Base-by-base conservation (phyloP, 768 basidiomycete species). In the Russula ochroleuca region DNA sequence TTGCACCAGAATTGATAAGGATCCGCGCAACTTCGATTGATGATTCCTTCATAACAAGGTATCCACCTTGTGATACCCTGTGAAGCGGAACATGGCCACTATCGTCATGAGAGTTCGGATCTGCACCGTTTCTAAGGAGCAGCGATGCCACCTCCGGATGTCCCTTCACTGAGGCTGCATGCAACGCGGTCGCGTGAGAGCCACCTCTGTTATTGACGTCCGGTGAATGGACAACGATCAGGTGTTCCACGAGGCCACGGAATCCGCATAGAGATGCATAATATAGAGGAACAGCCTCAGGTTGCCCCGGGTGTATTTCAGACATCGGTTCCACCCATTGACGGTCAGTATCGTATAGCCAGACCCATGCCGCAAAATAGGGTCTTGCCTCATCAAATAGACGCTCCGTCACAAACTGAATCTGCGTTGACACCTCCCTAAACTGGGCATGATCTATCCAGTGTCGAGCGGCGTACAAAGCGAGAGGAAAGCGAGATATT, bases 201-300 rank as follows among this genome's bases (percentile, higher is more conserved):
- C 62, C 57, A 1, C 57, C 57, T 7, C 10, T 31, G 10, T 28
- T n/a, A 9, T 59, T 40, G 4, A 63, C 43, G 17, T 63, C 51
- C 7, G 14, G 6, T 2, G 57, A 14, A 41, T 17, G n/a, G 6
- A 15, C 17, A 14, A 19, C 17, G 17, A 53, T 8, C 8, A 63
- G 33, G 28, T 47, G 25, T 2, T 63, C 45, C 14, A 3, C 57
- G 15, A 63, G 50, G 35, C 2, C 14, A 38, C 15, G n/a, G 8
- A 63, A 48, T 7, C 62, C 57, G 37, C 62, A 63, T 10, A 53
- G 15, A 19, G 37, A 57, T 0, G 57, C 62, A 48, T 63, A 63
- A 15, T 63, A 63, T 11, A 63, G 33, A 9, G 62, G 57, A 13
- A 0, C 10, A 0, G 41, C 57, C 1, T 31, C 6, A 0, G 50